Conservation (phyloP, 2,329 filamentous ascomycete genomes). For the Claviceps citrina region DNA sequence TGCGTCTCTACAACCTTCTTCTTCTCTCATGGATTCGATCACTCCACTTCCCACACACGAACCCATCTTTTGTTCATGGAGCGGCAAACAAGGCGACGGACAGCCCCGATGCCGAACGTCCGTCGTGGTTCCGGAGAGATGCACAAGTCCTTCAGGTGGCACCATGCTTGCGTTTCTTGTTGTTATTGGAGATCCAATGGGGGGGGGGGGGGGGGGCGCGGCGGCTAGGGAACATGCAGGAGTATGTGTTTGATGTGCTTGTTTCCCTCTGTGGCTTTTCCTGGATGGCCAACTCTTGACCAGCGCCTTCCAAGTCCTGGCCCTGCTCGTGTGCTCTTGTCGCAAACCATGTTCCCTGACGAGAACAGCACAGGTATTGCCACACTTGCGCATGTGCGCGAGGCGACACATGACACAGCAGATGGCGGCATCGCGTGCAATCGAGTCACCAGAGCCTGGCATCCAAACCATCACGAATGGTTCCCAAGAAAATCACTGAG, state of each 20-base stretch:
- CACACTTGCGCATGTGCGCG: background rate
- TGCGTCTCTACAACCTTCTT: no score
- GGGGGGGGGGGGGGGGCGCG: background rate
- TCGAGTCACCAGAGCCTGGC: background rate
- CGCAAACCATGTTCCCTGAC: slow-evolving; percentile 2
- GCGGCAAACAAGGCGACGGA: background rate
- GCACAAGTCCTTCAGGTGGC: slow-evolving; percentile 1
- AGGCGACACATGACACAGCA: background rate
- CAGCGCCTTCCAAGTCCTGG: background rate
- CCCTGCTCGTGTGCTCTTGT: background rate
- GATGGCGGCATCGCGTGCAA: background rate
- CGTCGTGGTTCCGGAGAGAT: background rate
- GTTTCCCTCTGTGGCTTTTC: background rate
- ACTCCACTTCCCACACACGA: no score
- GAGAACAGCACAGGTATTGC: background rate
- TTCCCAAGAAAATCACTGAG: background rate
- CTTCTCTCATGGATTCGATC: no score
- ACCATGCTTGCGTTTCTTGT: slow-evolving; percentile 1
- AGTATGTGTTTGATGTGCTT: slow-evolving; percentile 1
- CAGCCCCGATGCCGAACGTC: background rate
- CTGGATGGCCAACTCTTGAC: background rate
- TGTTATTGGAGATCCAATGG: background rate
- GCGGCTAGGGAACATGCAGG: background rate
- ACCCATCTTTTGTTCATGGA: background rate
- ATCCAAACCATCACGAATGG: background rate